Evolutionary conservation across 2,329 filamentous ascomycete species (phyloP), one percentile per base, ranked within the genome.

Genomic region (Aspergillus luchuensis): DNA sequence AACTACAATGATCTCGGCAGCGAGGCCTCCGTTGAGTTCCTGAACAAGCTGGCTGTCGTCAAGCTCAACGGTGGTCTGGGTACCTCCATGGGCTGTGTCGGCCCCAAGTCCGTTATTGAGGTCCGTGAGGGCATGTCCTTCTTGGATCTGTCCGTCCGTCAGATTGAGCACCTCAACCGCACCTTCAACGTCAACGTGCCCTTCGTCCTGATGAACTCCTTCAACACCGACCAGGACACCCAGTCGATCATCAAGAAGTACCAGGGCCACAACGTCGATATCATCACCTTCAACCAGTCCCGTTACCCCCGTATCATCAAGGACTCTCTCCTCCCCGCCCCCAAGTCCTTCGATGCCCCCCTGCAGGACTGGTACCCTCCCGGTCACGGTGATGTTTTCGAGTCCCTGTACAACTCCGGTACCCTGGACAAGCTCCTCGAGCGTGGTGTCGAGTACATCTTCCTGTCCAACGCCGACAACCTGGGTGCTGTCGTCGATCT

Each of bases 211-310:
- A 99, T 99, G 95, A 99, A 99, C 89, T 98, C 95, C 58, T 99
- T 99, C 91, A 99, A 99, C 87, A 99, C 95, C 77, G 93, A 99
- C 79, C 88, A 94, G 73, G 95, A 99, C 77, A 99, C 95, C 55
- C 92, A 93, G 65, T 92, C 92, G 81, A 99, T 99, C 82, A 99
- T 99, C 85, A 99, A 99, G 89, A 99, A 99, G 85, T 99, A 98
- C 82, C 94, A 99, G 84, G 95, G 95, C 67, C 95, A 99, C 87
- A 97, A 97, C 79, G 96, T 99, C 75, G 95, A 99, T 77, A 98
- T 99, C 79, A 85, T 98, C 78, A 98, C 95, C 78, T 99, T 99
- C 89, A 99, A 99, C 86, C 95, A 99, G 84, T 99, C 95, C 66
- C 88, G 93, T 73, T 99, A 98, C 85, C 95, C 95, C 70, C 91